Conservation (phyloP, 2,329 filamentous ascomycete species). For the Blastomyces silverae region DNA sequence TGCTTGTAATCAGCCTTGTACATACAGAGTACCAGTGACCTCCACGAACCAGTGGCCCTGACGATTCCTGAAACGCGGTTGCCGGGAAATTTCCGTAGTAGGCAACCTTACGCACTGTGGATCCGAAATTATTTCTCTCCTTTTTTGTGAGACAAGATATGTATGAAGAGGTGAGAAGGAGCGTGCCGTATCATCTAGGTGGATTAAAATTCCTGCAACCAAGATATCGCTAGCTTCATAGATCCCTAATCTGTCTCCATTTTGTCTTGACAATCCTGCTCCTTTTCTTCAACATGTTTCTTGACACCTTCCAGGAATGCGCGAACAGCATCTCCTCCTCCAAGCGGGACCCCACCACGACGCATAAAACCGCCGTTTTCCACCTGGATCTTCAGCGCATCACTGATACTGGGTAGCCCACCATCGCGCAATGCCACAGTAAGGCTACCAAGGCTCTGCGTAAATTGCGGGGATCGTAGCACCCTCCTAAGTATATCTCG, state of each 20-base stretch:
- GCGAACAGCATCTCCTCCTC: conserved; percentile 81
- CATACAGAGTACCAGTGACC: not conserved
- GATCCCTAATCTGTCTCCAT: conserved; percentile 40
- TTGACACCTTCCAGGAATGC: conserved; percentile 87
- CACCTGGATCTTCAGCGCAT: conserved; percentile 73
- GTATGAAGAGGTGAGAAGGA: not conserved
- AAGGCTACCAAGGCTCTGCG: conserved; percentile 75
- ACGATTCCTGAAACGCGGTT: not conserved
- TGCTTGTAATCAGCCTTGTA: not conserved
- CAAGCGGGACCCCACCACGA: conserved; percentile 73
- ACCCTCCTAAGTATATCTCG: conserved; percentile 73
- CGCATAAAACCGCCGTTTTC: conserved; percentile 76
- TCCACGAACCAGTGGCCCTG: not conserved
- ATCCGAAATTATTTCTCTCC: not conserved
- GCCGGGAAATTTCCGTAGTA: not conserved
- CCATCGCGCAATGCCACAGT: conserved; percentile 86
- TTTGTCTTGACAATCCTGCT: conserved; percentile 29
- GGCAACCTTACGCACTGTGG: not conserved
- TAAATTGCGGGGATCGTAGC: conserved; percentile 81
- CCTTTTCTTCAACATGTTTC: conserved; percentile 60
- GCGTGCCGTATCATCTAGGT: not conserved
- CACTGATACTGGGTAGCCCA: conserved; percentile 80
- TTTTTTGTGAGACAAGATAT: not conserved
- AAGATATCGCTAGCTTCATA: not conserved
- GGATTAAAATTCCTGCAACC: not conserved